Base-by-base conservation (phyloP, 768 basidiomycete genomes). In the Suillus plorans region DNA sequence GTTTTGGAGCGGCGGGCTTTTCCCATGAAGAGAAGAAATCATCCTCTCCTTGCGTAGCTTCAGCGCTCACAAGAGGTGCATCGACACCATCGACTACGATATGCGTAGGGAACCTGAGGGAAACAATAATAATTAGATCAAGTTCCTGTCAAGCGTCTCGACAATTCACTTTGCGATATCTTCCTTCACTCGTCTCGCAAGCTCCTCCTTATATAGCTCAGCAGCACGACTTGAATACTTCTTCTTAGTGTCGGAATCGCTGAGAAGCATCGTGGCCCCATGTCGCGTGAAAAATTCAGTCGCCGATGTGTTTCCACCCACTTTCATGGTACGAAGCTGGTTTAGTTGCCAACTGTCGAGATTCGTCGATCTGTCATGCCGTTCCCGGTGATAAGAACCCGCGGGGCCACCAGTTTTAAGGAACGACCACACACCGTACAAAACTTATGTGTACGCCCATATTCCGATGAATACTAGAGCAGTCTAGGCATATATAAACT, bases 1-100 rank as follows among this genome's bases (percentile, higher is more conserved):
- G 67, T 73, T 84, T 87, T 5, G 85, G 84, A 8, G 85, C 84
- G 41, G 76, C 22, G 1, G 93, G 90, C 74, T 97, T 97, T 67
- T 96, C 95, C 96, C 97, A 99, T 34, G 93, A 91, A 56, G 93
- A 89, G 79, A 98, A 99, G 78, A 99, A 99, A 74, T 98, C 96
- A 10, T 97, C 96, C 61, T 94, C 94, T 0, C 80, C 78, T 52
- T 83, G 81, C 65, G 74, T 74, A 62, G 78, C 80, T 37, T 71
- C 77, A n/a, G 83, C 74, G 10, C 81, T 50, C 5, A 80, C 66
- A 50, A 79, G 70, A 8, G 77, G 62, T 4, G 79, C 73, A 28
- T 88, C 89, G 62, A 88, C 80, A n/a, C 95, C 95, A 31, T 97
- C 96, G n/a, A 96, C 83, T 59, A 85, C 78, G 61, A 95, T 88